phyloP scores from a whole-genome alignment of 1,139 yeast species.

The Schwanniomyces etchellsii region DNA sequence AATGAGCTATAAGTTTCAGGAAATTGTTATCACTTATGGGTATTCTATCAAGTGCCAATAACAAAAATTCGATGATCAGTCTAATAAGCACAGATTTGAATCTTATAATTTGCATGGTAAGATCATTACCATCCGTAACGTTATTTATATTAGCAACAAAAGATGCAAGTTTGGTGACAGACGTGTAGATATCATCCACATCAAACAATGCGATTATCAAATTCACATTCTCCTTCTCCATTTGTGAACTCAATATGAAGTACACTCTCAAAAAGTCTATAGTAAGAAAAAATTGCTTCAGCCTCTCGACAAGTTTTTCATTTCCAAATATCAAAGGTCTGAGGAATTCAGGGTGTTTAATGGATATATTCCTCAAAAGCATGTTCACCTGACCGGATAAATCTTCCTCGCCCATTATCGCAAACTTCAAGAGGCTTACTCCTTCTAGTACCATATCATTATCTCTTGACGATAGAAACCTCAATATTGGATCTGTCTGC shows the following conservation, averaged over 20 bases:
- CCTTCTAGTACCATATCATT: constrained; percentile 29
- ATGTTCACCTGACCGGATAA: constrained; percentile 19
- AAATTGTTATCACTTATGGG: constrained; percentile 32
- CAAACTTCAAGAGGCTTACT: constrained; percentile 30
- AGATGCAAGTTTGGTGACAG: constrained; percentile 22
- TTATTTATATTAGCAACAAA: constrained; percentile 27
- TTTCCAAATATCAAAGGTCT: constrained; percentile 24
- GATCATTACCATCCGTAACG: constrained; percentile 24
- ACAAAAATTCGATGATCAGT: constrained; percentile 24
- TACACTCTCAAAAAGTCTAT: constrained; percentile 33
- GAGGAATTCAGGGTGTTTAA: constrained; percentile 22
- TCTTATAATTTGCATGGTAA: constrained; percentile 33
- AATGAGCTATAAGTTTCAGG: constrained; percentile 19
- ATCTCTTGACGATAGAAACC: constrained; percentile 28
- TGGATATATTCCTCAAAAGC: constrained; percentile 22
- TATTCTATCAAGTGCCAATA: constrained; percentile 20
- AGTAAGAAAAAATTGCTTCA: constrained; percentile 19
- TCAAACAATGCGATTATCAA: constrained; percentile 19
- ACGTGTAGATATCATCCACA: constrained; percentile 23
- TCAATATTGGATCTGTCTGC: constrained; percentile 30
- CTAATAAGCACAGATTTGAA: constrained; percentile 24
- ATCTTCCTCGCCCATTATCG: constrained; percentile 34
- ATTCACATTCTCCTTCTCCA: constrained; percentile 18
- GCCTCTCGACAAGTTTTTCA: constrained; percentile 20
- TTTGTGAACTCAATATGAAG: constrained; percentile 21